These are phyloP conservation scores for Phytophthora cactorum DNA, from an alignment of 352 stramenopile genomes.

Conservation along the genomic window DNA sequence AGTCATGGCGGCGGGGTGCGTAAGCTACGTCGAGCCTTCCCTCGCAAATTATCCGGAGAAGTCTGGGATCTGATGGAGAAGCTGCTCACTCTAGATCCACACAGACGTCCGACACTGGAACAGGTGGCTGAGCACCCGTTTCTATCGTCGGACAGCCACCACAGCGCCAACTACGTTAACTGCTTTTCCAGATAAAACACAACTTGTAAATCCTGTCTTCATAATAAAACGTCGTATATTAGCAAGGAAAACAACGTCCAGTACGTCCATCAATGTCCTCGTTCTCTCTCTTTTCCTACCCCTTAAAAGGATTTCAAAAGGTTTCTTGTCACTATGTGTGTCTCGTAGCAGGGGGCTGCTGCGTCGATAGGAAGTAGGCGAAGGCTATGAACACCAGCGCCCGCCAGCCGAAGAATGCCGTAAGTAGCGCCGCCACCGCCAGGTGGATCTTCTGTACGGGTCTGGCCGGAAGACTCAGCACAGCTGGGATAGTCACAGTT, in stretches of 20 bases:
- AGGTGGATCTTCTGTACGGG: slow-evolving; percentile 79
- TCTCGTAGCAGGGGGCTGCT: slow-evolving; percentile 40
- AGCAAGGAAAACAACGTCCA: slow-evolving; percentile 17
- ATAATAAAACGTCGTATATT: slow-evolving; percentile 38
- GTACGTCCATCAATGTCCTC: slow-evolving; percentile 2
- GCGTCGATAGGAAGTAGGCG: slow-evolving; percentile 63
- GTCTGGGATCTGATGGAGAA: slow-evolving; percentile 37
- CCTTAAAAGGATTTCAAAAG: slow-evolving; percentile 1
- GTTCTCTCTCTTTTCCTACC: slow-evolving; percentile 3
- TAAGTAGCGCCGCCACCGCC: slow-evolving; percentile 57
- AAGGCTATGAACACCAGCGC: slow-evolving; percentile 77
- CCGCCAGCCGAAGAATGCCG: slow-evolving; percentile 72
- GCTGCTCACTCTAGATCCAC: slow-evolving; percentile 39
- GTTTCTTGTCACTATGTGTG: slow-evolving; percentile 20
- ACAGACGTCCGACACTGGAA: slow-evolving; percentile 44
- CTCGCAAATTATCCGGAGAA: slow-evolving; percentile 33
- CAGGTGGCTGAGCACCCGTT: slow-evolving; percentile 49
- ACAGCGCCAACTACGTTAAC: slow-evolving; percentile 5
- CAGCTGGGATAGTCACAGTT: slow-evolving; percentile 59
- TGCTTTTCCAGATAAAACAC: slow-evolving; percentile 15
- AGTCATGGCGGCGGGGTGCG: slow-evolving; percentile 42
- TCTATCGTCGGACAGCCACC: slow-evolving; percentile 15
- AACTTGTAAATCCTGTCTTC: neutral
- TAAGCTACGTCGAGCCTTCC: slow-evolving; percentile 52
- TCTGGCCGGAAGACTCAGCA: slow-evolving; percentile 58